Evolutionary conservation across 306 rosid species (phyloP), one percentile per base, ranked within the genome.

Genomic region (Cucumis hystrix): DNA sequence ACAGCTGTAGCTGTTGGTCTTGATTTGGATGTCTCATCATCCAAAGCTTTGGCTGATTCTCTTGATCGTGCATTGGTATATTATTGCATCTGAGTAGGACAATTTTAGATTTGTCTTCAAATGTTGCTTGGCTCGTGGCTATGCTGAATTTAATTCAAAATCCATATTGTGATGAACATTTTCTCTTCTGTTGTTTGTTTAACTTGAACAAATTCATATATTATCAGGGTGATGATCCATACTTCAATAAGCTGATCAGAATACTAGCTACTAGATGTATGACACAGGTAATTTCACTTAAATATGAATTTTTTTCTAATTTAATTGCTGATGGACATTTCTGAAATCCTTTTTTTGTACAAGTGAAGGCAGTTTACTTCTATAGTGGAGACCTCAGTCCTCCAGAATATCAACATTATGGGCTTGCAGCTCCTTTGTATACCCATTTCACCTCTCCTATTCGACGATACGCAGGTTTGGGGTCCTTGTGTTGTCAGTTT

Each of bases 371-470:
- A 4, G 97, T 95, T 83, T 95, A 95, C 87, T 92, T 92, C 83
- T 90, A 93, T 83, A 95, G 97, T 43, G 99, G 97, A 83, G 99
- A 95, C 81, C 97, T 95, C 70, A 92, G 89, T 79, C 97, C 89
- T 67, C 93, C 92, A 23, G 99, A 95, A 86, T 95, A 90, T 86
- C 93, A 83, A 78, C 99, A 95, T 84, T 95, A 92, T 78, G 99
- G 99, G 83, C 99, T 95, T 83, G 98, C 99, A 78, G 83, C 99
- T 10, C 88, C 90, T 78, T 70, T 95, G 10, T 95, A 95, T 84
- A 95, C 99, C 55, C 98, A 95, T 85, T 95, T 95, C 86, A 95
- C 99, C 51, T 95, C 99, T 64, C 99, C 99, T 35, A 95, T 95
- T 41, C 91, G 99, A 82, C 87, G 99, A 91, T 95, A 92, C 77